Evolutionary conservation across 164 flowering plant species (phyloP).

Genomic region (Chloranthus sessilifolius): DNA sequence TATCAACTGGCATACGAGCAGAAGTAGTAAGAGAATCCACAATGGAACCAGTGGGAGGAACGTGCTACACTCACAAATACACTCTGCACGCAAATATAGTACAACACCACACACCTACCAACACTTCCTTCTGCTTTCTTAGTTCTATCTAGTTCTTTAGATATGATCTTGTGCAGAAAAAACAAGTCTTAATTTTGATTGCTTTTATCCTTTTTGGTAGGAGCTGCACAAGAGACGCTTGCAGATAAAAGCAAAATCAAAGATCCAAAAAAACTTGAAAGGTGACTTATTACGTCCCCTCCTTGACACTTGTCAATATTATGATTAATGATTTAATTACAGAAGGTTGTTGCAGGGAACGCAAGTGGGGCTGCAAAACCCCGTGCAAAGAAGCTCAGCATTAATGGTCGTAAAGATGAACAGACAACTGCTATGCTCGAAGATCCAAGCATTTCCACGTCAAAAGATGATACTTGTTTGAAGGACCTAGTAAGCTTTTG

Average conservation of each 20-base stretch:
- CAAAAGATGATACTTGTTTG: conserved; percentile 8
- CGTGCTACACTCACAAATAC: too few relatives aligned
- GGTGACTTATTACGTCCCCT: conserved; percentile 18
- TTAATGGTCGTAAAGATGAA: conserved; percentile 14
- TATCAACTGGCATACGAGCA: too few relatives aligned
- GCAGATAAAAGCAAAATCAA: conserved; percentile 40
- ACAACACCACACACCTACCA: too few relatives aligned
- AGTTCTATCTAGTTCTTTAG: too few relatives aligned
- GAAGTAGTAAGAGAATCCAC: too few relatives aligned
- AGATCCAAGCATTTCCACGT: conserved; percentile 12
- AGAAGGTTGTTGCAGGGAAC: conserved; percentile 8
- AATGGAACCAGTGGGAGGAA: too few relatives aligned
- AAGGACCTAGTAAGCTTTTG: not conserved
- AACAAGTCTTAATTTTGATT: not conserved
- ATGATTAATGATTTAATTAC: not conserved
- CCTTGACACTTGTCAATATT: not conserved
- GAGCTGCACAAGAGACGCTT: conserved; percentile 49
- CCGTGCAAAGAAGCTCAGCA: conserved; percentile 7
- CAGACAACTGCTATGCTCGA: conserved; percentile 8
- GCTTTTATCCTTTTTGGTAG: conserved; percentile 20
- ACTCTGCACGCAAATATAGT: too few relatives aligned
- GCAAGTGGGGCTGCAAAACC: conserved; percentile 17
- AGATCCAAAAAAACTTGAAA: conserved; percentile 28
- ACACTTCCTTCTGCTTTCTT: too few relatives aligned
- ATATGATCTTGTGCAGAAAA: too few relatives aligned